Base-by-base conservation (phyloP, 2,329 filamentous ascomycete species). In the Calonectria crousiana region DNA sequence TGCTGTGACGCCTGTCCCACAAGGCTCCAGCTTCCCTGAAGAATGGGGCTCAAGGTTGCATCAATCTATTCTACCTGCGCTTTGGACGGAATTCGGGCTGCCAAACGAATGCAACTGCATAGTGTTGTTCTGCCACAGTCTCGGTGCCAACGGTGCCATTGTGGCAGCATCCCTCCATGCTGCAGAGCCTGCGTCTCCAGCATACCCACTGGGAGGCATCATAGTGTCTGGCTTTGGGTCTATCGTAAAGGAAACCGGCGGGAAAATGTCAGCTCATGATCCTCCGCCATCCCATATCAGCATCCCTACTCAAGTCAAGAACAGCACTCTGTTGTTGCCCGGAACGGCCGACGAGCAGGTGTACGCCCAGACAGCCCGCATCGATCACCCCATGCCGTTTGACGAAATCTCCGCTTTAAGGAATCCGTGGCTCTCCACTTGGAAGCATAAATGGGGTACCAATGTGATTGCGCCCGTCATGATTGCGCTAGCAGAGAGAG, bases 171-270 rank as follows among this genome's bases (percentile, higher is more conserved):
- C 76, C n/a, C 49, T 79, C 26, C 70, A 79, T 32, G 73, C 71
- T 4, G 30, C 58, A 6, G 56, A 51, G 16, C 28, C 66, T 2
- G 38, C 34, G 4, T 28, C 52, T 28, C 30, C 69, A 6, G 14
- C 60, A 32, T 79, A 78, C 41, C 75, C 77, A 3, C 23, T 79
- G 1, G 77, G 76, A 11, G 77, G 78, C 23, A 13, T 79, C 4
- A 38, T 77, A 16, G 23, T 76, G 3, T 76, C 73, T 47, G 78
- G 78, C 6, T 78, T 78, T 47, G 76, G 78, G 1, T 75, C 77
- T 11, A 34, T 74, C 1, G 23, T 77, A 8, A 77, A 74, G 8
- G 60, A 77, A 16, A 74, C 76, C 4, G 70, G 73, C 6, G 75
- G 69, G 1, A 70, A 78, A 47, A 26, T 52, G n/a, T 26, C 72